Evolutionary conservation across 2,329 filamentous ascomycete species (phyloP).

Genomic region (Amauroascus niger): DNA sequence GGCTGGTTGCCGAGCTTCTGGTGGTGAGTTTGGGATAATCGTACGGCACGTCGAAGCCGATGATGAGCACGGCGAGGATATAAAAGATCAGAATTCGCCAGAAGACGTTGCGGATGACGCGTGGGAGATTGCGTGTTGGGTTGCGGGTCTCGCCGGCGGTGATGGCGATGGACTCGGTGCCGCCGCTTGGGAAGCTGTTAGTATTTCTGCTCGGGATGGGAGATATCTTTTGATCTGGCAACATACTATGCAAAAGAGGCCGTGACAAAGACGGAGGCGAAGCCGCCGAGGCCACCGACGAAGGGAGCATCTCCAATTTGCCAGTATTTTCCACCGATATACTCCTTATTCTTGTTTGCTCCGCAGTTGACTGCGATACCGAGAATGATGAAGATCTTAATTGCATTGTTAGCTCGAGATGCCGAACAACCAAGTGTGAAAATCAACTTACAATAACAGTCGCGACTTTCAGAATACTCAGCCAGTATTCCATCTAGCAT

Average conservation of each 20-base stretch:
- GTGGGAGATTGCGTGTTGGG: constrained; percentile 51
- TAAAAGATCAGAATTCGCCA: constrained; percentile 53
- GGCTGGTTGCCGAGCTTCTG: constrained; percentile 41
- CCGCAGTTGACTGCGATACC: constrained; percentile 53
- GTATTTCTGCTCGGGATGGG: constrained; percentile 20
- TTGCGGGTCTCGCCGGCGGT: constrained; percentile 58
- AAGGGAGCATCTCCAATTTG: constrained; percentile 53
- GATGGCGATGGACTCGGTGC: constrained; percentile 56
- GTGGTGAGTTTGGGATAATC: constrained; percentile 39
- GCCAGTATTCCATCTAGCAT: constrained; percentile 33
- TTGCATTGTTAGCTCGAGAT: background rate
- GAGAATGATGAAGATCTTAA: constrained; percentile 54
- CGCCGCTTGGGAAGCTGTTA: constrained; percentile 34
- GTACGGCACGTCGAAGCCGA: constrained; percentile 53
- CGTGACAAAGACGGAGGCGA: constrained; percentile 55
- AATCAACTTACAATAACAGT: constrained; percentile 32
- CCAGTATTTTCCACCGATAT: constrained; percentile 53
- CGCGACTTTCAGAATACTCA: constrained; percentile 35
- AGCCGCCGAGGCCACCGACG: constrained; percentile 55
- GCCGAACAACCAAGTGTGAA: constrained; percentile 16
- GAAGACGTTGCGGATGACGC: constrained; percentile 56
- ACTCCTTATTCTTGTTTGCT: constrained; percentile 44
- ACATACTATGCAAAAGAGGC: constrained; percentile 50
- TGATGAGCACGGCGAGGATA: constrained; percentile 43
- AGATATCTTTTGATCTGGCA: no score